These are phyloP conservation scores for Yueomyces sp. DNA, from an alignment of 805 yeast genomes.

Conservation along the genomic window DNA sequence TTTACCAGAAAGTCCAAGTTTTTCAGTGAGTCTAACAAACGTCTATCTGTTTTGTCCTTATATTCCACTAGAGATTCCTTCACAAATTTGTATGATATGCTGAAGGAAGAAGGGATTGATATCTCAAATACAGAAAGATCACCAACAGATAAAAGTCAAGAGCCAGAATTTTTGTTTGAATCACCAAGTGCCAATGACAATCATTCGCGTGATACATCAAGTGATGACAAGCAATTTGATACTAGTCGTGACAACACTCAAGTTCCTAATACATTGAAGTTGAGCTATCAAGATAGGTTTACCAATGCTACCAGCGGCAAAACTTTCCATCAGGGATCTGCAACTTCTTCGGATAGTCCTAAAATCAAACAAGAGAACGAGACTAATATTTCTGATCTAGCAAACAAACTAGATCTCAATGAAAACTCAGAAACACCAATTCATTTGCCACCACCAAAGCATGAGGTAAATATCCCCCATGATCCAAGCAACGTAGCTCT, in stretches of 20 bases:
- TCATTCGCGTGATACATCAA: slow-evolving; percentile 6
- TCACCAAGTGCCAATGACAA: slow-evolving; percentile 10
- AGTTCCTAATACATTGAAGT: slow-evolving; percentile 11
- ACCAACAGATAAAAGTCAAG: slow-evolving; percentile 10
- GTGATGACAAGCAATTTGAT: slow-evolving; percentile 11
- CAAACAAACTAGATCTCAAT: no score
- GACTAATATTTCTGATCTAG: no score
- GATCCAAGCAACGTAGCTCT: slow-evolving; percentile 7
- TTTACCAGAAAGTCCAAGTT: slow-evolving; percentile 56
- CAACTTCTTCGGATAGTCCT: no score
- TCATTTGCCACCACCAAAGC: no score
- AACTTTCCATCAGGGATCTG: not conserved
- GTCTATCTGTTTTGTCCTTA: slow-evolving; percentile 59
- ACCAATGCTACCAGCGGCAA: slow-evolving; percentile 2
- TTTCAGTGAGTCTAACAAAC: slow-evolving; percentile 48
- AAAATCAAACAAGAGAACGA: no score
- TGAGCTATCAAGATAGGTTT: slow-evolving; percentile 29
- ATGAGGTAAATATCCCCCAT: not conserved
- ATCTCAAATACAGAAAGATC: slow-evolving; percentile 4
- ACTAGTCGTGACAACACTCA: slow-evolving; percentile 1
- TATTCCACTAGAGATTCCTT: slow-evolving; percentile 57
- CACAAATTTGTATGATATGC: slow-evolving; percentile 38
- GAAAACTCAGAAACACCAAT: no score
- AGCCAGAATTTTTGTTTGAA: slow-evolving; percentile 20
- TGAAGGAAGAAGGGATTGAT: slow-evolving; percentile 17